These are phyloP conservation scores for Phanerochaete carnosa DNA, from an alignment of 768 basidiomycete genomes.

Conservation along the genomic window DNA sequence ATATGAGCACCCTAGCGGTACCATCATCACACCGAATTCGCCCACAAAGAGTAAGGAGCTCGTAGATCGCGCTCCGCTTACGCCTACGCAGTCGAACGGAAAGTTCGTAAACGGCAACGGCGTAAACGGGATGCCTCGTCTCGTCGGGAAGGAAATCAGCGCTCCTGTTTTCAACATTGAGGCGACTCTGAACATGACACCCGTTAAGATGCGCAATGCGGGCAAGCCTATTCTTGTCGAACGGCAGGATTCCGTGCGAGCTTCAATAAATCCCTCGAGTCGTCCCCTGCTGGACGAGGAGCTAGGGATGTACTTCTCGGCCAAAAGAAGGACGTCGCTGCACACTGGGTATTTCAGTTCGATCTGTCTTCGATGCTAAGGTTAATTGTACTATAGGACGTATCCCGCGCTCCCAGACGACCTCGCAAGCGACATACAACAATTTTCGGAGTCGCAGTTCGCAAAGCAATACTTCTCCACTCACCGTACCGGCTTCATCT, in stretches of 20 bases:
- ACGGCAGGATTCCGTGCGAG: constrained; percentile 14
- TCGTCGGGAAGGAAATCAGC: constrained; percentile 63
- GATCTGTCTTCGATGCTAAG: neutral
- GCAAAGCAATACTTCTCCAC: constrained; percentile 87
- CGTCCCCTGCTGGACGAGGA: constrained; percentile 2
- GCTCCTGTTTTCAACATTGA: constrained; percentile 69
- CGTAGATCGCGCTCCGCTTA: neutral
- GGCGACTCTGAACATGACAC: constrained; percentile 71
- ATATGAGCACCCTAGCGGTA: neutral
- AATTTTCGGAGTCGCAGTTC: constrained; percentile 83
- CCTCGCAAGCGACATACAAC: constrained; percentile 80
- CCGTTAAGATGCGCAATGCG: constrained; percentile 60
- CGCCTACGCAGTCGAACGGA: neutral
- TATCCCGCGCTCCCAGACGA: constrained; percentile 78
- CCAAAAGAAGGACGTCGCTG: constrained; percentile 39
- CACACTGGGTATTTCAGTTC: constrained; percentile 53
- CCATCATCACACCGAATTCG: constrained; percentile 1
- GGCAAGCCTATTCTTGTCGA: constrained; percentile 64
- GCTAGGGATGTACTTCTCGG: neutral
- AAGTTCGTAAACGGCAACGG: neutral
- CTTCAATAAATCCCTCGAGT: neutral
- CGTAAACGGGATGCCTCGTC: neutral
- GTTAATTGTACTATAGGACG: constrained; percentile 39
- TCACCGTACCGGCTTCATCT: constrained; percentile 86
- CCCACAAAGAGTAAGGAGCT: neutral